Evolutionary conservation across 2,329 filamentous ascomycete species (phyloP), one percentile per base, ranked within the genome.

Genomic region (Pseudogymnoascus sp.): DNA sequence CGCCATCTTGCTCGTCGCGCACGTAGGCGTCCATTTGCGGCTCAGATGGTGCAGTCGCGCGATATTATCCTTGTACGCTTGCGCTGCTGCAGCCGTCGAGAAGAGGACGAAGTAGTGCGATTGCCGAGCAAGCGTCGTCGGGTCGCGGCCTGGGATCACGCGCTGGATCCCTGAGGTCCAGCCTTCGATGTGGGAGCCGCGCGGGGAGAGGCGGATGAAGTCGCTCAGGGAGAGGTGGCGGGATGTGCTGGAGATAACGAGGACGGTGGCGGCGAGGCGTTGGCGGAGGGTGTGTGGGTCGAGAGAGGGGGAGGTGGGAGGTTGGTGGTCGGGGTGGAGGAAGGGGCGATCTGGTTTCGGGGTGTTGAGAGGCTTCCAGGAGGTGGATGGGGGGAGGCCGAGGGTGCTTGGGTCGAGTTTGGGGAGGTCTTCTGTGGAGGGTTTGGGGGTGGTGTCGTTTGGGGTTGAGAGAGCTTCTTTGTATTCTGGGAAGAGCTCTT

Each of bases 51-150:
- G 82, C 14, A 89, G 75, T 5, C 81, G 77, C 7, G 74, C 71
- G 0, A 81, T 79, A 65, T 85, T 82, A 23, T 79, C 77, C 62
- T 83, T 80, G 74, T 90, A 93, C 43, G 83, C 79, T 6, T 77
- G 73, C 0, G 89, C 89, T 11, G 85, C 83, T n/a, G 79, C 76
- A 16, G 77, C 71, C 21, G 79, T 82, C 66, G 82, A 79, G 78
- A 93, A 93, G 63, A 90, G 79, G 63, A 93, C 77, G 75, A 84
- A 87, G 77, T 92, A 93, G 69, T 81, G 81, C 65, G 85, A 86
- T 1, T 83, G 75, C 3, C 85, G 83, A 64, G 85, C 83, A 61
- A 90, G 80, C 8, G 87, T 90, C 64, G 79, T 73, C 3, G 83
- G 80, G 71, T 90, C 80, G 66, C 88, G 86, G 54, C 81, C 83